Evolutionary conservation across 1,284 basidiomycete genomes (phyloP), one percentile per base, ranked within the genome.

Genomic region (Meripilus lineatus): DNA sequence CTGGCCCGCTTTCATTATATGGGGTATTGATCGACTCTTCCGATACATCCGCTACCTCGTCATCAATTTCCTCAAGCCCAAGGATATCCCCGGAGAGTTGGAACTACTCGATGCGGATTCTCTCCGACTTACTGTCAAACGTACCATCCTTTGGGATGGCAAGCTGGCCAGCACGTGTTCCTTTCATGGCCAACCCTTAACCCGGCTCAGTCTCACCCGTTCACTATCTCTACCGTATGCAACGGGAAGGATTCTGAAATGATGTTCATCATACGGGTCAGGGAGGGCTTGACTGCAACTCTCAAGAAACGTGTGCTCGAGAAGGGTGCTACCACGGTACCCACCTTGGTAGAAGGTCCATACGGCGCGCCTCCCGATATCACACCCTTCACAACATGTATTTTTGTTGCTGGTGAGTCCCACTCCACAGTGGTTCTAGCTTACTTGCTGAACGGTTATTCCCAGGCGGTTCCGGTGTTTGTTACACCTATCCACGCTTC

Each of bases 111-210:
- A 59, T 32, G 50, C 54, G 17, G 68, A 71, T 52, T 65, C 69
- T 1, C 53, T 74, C 34, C 59, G 67, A 34, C 50, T 74, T 14
- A 67, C 64, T 2, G 50, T 70, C 13, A 50, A 46, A 25, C 58
- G 67, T 11, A 51, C 52, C 39, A 40, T 61, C 30, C 56, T 54
- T 6, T 45, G 56, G 52, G 65, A 18, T 86, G 81, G 81, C 59
- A 56, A 5, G 70, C 81, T 0, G 81, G 81, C 1, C 82, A 85
- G 55, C 73, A 72, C 49, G 71, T 68, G 3, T 79, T 72, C 55
- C 59, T 81, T 32, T 68, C 70, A 8, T 67, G 77, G 48, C 77
- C 78, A 1, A 50, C 72, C 4, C 54, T 55, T 4, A 57, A 67
- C 13, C 65, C 70, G 5, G 64, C 72, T 44, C 71, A 79, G 55